phyloP scores from a whole-genome alignment of 1,284 basidiomycete genomes.

The Leccinum ponderosum region DNA sequence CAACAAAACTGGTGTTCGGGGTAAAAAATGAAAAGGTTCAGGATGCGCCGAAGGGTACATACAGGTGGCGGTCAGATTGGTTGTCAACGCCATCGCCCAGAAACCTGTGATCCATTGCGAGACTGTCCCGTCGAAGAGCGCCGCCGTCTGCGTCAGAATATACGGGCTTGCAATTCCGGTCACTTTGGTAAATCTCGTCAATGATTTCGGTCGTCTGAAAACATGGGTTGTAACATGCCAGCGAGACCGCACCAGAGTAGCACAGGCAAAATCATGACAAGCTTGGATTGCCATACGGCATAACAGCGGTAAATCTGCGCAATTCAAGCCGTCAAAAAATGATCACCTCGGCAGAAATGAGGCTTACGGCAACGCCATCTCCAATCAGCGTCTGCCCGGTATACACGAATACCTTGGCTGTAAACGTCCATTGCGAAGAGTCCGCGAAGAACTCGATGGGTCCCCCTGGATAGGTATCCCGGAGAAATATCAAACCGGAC shows the following conservation, averaged over 20 bases:
- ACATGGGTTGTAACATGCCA: neutral
- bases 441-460: neutral
- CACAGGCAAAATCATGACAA: neutral
- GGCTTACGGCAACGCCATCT: neutral
- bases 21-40: neutral
- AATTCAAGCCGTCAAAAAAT: neutral
- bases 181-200: neutral
- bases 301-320: neutral
- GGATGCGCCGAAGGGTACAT: neutral
- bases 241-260: neutral
- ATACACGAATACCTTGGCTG: neutral
- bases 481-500: neutral
- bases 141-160: neutral
- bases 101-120: neutral
- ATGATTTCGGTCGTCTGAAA: neutral
- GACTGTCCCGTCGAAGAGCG: neutral
- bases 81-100: neutral
- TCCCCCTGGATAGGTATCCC: neutral
- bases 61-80: neutral
- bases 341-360: too few species aligned
- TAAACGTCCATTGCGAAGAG: slow-evolving; percentile 1
- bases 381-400: neutral
- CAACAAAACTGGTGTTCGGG: neutral
- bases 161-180: neutral
- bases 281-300: neutral